Percentiles rank a stretch among this genome's conserved stretches.
Evolutionary conservation across 1,139 yeast species (phyloP).

Genomic region (Saccharomyces hybrid): DNA sequence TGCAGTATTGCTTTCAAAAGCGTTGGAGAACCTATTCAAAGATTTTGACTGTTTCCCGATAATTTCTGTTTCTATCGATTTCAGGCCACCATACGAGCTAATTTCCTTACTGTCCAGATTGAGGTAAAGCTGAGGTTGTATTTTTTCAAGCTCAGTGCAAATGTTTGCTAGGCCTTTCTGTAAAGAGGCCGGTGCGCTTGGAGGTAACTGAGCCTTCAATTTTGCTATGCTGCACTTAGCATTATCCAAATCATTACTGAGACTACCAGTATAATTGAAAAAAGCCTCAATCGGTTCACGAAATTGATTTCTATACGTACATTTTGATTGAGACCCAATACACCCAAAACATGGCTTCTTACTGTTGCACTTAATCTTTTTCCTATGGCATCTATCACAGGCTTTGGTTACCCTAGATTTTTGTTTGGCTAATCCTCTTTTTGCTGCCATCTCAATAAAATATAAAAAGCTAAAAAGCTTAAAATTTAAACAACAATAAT

Average conservation of each 20-base stretch:
- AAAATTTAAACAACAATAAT: neutral
- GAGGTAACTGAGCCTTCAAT: neutral
- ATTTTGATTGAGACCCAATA: conserved; percentile 5
- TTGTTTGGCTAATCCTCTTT: neutral
- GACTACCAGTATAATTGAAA: neutral
- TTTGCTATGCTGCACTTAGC: neutral
- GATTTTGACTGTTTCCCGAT: conserved; percentile 5
- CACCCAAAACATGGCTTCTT: conserved; percentile 12
- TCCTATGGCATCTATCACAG: conserved; percentile 12
- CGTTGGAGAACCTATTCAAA: conserved; percentile 8
- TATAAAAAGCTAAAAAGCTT: neutral
- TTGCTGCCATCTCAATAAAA: neutral
- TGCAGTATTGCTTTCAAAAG: neutral
- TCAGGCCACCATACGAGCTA: conserved; percentile 3
- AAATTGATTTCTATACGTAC: conserved; percentile 2
- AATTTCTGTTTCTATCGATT: conserved; percentile 11
- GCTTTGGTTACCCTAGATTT: conserved; percentile 3
- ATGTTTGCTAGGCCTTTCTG: neutral
- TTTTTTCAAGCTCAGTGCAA: conserved; percentile 2
- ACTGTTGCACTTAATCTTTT: conserved; percentile 15
- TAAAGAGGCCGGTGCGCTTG: neutral
- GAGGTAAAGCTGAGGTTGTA: conserved; percentile 3
- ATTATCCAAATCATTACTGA: conserved; percentile 1
- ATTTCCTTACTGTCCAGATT: conserved; percentile 7
- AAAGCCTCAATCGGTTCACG: neutral